Base-by-base conservation (phyloP, 176 grass and related monocot genomes). In the Bromus sterilis region DNA sequence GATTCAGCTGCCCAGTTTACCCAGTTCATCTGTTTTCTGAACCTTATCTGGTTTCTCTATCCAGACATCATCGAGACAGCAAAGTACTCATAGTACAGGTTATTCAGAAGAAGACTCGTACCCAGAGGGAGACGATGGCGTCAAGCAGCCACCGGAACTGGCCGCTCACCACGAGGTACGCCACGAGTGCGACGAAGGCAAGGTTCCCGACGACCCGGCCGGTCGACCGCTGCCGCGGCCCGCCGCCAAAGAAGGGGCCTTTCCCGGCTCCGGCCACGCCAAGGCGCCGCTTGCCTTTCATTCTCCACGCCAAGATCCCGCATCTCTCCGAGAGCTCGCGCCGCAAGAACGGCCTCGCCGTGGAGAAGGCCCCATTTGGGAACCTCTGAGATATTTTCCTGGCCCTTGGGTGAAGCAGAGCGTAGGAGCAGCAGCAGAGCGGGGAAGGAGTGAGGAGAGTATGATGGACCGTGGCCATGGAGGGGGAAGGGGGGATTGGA, bases 41-140 rank as follows among this genome's bases (percentile, higher is more conserved):
- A 73, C 69, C 69, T 72, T 72, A 31, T 72, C 69, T 20, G 30
- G 69, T 73, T 30, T 71, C 13, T 71, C 6, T 23, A 57, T 46
- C 41, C 64, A 49, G 51, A 30, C 28, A 88, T 77, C 1, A 78
- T 6, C 28, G 4, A 46, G 41, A 11, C 16, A 58, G 18, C 3
- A 59, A 16, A 4, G 1, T 12, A 15, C 31, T 49, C 8, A 32
- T 3, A 80, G 40, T 31, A 58, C 1, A 57, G 24, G 7, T 0
- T 73, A 28, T 31, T 49, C n/a, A 26, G 80, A 14, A 67, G 46
- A 75, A 73, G 81, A 12, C 26, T 89, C 85, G 46, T 94, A 98
- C 95, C 92, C 92, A 98, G 69, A 98, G 89, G 49, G 95, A 98
- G 80, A 98, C 70, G 83, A 98, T 93, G 86, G 95, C 84, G 81